phyloP scores from a whole-genome alignment of 2,329 filamentous ascomycete genomes.

The Alternaria tenuissima region DNA sequence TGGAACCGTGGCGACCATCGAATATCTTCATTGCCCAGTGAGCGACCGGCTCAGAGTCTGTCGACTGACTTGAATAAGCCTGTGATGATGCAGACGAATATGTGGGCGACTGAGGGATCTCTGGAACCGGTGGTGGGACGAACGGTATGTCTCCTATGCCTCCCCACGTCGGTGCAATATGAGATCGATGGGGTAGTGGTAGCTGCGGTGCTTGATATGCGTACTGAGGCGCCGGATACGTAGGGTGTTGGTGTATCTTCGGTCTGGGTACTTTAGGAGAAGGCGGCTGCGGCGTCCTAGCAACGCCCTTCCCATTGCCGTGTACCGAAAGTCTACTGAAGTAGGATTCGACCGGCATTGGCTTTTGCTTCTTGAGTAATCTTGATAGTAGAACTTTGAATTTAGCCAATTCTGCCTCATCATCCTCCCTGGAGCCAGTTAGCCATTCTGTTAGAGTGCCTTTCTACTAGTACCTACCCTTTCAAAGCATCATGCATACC shows the following conservation, averaged over 20 bases:
- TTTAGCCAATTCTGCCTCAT: constrained; percentile 41
- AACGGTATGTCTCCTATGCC: constrained; percentile 43
- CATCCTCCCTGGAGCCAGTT: constrained; percentile 35
- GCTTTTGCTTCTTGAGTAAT: constrained; percentile 48
- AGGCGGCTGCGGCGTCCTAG: constrained; percentile 40
- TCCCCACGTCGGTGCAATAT: constrained; percentile 31
- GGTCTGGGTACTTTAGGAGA: constrained; percentile 39
- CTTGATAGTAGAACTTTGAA: constrained; percentile 39
- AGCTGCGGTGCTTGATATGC: constrained; percentile 17
- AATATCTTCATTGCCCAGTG: constrained; percentile 58
- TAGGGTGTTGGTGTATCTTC: constrained; percentile 37
- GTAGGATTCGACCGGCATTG: constrained; percentile 45
- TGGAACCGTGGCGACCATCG: constrained; percentile 52
- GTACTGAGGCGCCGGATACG: constrained; percentile 35
- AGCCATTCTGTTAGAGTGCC: constrained; percentile 11
- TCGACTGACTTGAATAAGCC: constrained; percentile 49
- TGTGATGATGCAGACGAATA: constrained; percentile 55
- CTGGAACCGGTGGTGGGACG: constrained; percentile 48
- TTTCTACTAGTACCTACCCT: constrained; percentile 51
- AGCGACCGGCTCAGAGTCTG: constrained; percentile 41
- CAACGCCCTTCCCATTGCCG: constrained; percentile 26
- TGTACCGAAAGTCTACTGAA: constrained; percentile 41
- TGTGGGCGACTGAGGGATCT: constrained; percentile 53
- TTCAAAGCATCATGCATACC: constrained; percentile 54
- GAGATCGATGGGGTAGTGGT: constrained; percentile 22